Evolutionary conservation across 2,329 filamentous ascomycete genomes (phyloP), one percentile per base, ranked within the genome.

Genomic region (Thyridium curvatum): DNA sequence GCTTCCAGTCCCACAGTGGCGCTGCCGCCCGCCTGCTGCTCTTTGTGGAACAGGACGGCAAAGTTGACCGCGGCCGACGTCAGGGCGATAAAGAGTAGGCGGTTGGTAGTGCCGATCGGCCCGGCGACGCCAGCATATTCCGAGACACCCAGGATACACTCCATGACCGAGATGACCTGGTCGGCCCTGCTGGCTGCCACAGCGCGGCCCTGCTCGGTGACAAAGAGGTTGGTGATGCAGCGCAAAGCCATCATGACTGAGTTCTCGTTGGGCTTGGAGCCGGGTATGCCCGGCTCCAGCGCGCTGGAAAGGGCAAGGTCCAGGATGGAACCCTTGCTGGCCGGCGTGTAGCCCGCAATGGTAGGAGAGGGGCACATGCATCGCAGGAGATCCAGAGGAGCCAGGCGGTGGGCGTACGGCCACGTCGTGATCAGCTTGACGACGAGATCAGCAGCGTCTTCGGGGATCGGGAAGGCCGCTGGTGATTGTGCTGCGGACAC

Each of bases 161-260:
- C 74, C 8, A 94, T 64, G 18, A 84, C 74, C 3, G 67, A 61
- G 4, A 86, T 66, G 4, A 84, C 74, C 30, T 73, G 68, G 31
- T 82, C 74, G 15, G 64, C 60, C 13, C 71, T 60, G 2, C 82
- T 77, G 32, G 77, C 72, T 6, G 80, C 77, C 4, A 87, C 63
- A 34, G 68, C 65, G 16, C 86, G 78, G 13, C 93, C 93, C 41
- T 82, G 71, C 0, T 77, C 66, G 0, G 86, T 86, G 43, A 78
- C 74, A 54, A 96, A 95, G 8, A 96, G 68, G 51, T 98, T 98
- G 21, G 80, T 82, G 35, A 97, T 71, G 12, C 83, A 77, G 4
- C 93, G 84, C 12, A 88, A 71, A 0, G 84, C 82, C 70, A 98
- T 85, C 83, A 97, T 95, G 10, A 79, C 77, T 48, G 88, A 88